Evolutionary conservation across 176 grass and related monocot species (phyloP).

Genomic region (Dendrocalamus sinicus): DNA sequence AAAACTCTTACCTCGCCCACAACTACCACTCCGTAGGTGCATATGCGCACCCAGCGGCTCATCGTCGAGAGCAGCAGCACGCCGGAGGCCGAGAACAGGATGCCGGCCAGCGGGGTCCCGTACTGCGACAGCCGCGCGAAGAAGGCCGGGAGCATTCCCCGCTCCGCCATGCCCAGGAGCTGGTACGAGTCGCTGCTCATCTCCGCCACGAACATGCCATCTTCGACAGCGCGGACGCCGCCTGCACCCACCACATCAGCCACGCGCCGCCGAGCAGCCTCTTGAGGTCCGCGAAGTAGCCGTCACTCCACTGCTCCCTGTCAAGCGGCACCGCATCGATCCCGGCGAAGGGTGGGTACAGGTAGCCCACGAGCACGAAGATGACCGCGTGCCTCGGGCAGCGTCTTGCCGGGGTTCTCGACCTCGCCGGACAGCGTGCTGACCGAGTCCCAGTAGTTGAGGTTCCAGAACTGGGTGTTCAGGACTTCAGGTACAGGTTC

Average conservation of each 20-base stretch:
- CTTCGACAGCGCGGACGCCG: neutral
- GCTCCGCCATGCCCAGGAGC: neutral
- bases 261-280: neutral
- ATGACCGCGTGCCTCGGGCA: neutral
- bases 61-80: neutral
- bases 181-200: neutral
- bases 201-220: neutral
- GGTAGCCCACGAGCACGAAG: neutral
- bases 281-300: neutral
- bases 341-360: neutral
- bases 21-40: no score
- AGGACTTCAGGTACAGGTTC: neutral
- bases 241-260: neutral
- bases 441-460: neutral
- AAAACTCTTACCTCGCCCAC: no score
- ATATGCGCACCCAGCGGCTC: neutral
- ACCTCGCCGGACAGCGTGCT: neutral
- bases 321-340: neutral
- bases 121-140: neutral
- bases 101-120: neutral
- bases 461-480: neutral
- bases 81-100: neutral
- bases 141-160: neutral
- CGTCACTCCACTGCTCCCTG: neutral
- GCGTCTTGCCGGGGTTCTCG: neutral